Conservation (phyloP, 1,284 basidiomycete species). For the Vanrija sp. region DNA sequence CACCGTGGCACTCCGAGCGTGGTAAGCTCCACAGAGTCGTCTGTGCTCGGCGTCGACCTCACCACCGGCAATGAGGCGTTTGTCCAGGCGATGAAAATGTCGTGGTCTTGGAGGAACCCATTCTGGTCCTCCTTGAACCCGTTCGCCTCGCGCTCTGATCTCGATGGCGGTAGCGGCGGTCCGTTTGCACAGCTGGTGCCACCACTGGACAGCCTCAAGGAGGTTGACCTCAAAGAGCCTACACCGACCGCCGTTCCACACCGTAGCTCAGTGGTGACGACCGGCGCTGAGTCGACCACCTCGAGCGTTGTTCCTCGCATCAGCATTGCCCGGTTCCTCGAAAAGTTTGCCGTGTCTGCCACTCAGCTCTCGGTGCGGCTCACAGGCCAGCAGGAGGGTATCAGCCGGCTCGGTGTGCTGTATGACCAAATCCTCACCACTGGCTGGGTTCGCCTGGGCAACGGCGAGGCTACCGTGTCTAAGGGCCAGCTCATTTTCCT, state of each 20-base stretch:
- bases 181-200: no score
- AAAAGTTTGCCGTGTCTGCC: slow-evolving; percentile 42
- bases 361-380: slow-evolving; percentile 38
- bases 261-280: slow-evolving; percentile 10
- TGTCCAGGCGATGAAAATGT: slow-evolving; percentile 47
- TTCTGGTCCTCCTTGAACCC: slow-evolving; percentile 22
- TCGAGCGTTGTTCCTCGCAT: slow-evolving; percentile 8
- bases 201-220: no score
- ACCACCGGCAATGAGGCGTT: slow-evolving; percentile 50
- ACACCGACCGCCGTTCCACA: neutral
- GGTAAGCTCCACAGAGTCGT: slow-evolving; percentile 24
- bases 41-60: slow-evolving; percentile 48
- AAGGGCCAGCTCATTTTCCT: slow-evolving; percentile 52
- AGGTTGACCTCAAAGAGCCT: no score
- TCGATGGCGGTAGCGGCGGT: neutral
- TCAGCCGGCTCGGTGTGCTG: slow-evolving; percentile 47
- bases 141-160: slow-evolving; percentile 9
- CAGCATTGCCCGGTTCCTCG: slow-evolving; percentile 44
- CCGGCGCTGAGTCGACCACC: slow-evolving; percentile 4
- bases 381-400: slow-evolving; percentile 41
- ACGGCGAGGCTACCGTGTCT: slow-evolving; percentile 44
- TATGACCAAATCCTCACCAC: slow-evolving; percentile 52
- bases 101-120: slow-evolving; percentile 50
- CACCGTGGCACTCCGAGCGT: slow-evolving; percentile 3
- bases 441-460: slow-evolving; percentile 44